Conservation (phyloP, 768 basidiomycete species). For the Floccularia luteovirens region DNA sequence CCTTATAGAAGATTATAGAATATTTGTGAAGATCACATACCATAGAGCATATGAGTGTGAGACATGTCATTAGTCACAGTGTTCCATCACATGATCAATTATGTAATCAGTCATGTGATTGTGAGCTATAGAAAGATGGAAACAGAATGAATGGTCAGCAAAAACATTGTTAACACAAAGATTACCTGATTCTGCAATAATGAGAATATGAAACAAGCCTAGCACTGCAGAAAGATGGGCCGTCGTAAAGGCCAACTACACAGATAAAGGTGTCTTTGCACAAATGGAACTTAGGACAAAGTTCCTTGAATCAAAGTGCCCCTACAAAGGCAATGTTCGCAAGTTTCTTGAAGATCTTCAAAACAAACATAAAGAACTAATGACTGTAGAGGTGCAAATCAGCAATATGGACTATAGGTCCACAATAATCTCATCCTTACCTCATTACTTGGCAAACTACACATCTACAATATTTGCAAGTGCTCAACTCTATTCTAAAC, state of each 20-base stretch:
- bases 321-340: conserved; percentile 17
- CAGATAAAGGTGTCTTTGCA: conserved; percentile 20
- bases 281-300: conserved; percentile 16
- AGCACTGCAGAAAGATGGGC: conserved; percentile 1
- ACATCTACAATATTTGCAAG: no score
- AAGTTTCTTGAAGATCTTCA: conserved; percentile 17
- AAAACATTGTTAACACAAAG: no score
- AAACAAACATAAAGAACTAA: conserved; percentile 15
- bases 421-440: conserved; percentile 21
- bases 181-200: neutral
- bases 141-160: no score
- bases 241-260: conserved; percentile 20
- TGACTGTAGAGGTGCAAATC: conserved; percentile 19
- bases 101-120: no score
- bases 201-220: neutral
- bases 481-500: no score
- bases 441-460: no score
- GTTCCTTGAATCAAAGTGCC: conserved; percentile 21
- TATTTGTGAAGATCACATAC: no score
- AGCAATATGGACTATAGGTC: conserved; percentile 21
- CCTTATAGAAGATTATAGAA: no score
- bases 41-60: no score
- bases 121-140: no score
- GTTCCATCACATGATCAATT: no score
- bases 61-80: no score